Percentiles rank a stretch among this genome's conserved stretches.
These are phyloP conservation scores for Drechslera avenae DNA, from an alignment of 2,329 filamentous ascomycete species.

Conservation along the genomic window DNA sequence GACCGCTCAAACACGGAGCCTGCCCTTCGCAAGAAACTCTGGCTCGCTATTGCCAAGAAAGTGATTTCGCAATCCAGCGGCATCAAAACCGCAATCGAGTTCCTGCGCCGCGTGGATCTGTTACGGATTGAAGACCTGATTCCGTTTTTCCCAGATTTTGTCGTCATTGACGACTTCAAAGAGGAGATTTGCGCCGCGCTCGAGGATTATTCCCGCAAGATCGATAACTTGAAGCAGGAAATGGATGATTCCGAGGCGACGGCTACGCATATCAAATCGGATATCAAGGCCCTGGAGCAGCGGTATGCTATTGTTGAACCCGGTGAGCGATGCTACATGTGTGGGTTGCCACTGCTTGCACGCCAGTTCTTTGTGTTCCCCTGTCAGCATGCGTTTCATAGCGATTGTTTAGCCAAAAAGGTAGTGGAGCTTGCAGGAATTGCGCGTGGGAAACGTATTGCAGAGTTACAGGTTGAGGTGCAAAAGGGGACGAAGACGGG, in stretches of 20 bases:
- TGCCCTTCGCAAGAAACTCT: conserved; percentile 86
- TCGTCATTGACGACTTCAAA: conserved; percentile 98
- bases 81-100: conserved; percentile 87
- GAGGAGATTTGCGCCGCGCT: conserved; percentile 94
- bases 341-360: conserved; percentile 81
- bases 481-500: conserved; percentile 74
- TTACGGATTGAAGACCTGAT: conserved; percentile 96
- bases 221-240: conserved; percentile 84
- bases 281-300: conserved; percentile 83
- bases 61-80: conserved; percentile 85
- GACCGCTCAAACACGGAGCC: conserved; percentile 81
- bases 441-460: conserved; percentile 77
- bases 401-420: conserved; percentile 85
- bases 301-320: conserved; percentile 97
- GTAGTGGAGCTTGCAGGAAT: conserved; percentile 82
- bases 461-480: conserved; percentile 83
- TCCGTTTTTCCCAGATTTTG: conserved; percentile 97
- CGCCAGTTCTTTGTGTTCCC: conserved; percentile 98
- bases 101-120: conserved; percentile 87
- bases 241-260: conserved; percentile 95
- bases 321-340: conserved; percentile 91
- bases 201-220: conserved; percentile 90
- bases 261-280: conserved; percentile 85
- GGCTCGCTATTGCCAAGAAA: conserved; percentile 92
- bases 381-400: conserved; percentile 97